These are phyloP conservation scores for Crassisporium funariophilum DNA, from an alignment of 768 basidiomycete genomes.

Conservation along the genomic window DNA sequence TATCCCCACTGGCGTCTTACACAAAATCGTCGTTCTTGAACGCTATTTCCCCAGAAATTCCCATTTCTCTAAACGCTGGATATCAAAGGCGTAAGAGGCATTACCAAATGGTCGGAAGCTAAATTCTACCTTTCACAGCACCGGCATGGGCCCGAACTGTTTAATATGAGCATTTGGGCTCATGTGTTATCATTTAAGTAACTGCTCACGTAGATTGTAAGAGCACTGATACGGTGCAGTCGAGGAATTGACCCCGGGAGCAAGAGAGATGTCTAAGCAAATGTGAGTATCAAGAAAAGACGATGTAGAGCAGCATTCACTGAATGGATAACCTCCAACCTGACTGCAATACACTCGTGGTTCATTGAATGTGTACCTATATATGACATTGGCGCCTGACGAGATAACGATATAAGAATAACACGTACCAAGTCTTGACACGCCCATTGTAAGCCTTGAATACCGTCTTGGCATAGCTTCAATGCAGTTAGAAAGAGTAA, in stretches of 20 bases:
- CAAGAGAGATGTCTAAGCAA: slow-evolving; percentile 36
- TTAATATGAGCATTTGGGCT: neutral
- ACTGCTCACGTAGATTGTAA: slow-evolving; percentile 42
- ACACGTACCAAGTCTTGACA: slow-evolving; percentile 46
- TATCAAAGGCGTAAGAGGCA: neutral
- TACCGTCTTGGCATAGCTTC: slow-evolving; percentile 50
- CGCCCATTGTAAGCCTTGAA: slow-evolving; percentile 50
- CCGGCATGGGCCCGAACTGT: slow-evolving; percentile 50
- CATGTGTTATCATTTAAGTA: neutral
- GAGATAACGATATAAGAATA: neutral
- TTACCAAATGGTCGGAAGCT: neutral
- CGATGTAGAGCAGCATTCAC: slow-evolving; percentile 23
- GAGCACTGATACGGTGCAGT: slow-evolving; percentile 48
- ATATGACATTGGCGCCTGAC: too few species aligned
- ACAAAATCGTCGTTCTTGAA: slow-evolving; percentile 57
- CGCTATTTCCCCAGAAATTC: slow-evolving; percentile 52
- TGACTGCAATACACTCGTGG: slow-evolving; percentile 45
- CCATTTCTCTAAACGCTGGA: slow-evolving; percentile 46
- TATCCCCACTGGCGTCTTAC: slow-evolving; percentile 33
- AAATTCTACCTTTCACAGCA: slow-evolving; percentile 45
- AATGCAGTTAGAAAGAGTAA: neutral
- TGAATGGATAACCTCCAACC: slow-evolving; percentile 42
- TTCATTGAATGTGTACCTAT: slow-evolving; percentile 56
- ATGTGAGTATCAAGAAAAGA: neutral
- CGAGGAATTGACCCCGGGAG: slow-evolving; percentile 44